Percentiles rank a stretch among this genome's conserved stretches.
Evolutionary conservation across 768 basidiomycete species (phyloP).

Genomic region (Hemileccinum impolitum): DNA sequence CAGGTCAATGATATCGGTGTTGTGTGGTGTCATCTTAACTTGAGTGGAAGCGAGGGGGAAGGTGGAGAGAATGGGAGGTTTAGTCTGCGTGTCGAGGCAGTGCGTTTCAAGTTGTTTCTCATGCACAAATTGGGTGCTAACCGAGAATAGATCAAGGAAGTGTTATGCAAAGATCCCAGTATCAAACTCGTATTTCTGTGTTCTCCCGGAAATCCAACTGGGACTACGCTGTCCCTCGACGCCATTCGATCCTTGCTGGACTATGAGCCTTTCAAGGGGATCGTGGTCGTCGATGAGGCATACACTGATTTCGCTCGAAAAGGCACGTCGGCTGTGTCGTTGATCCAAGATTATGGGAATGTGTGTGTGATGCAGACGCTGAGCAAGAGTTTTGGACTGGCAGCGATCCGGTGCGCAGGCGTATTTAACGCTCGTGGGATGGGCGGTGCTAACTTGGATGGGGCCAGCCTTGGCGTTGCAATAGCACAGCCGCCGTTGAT

Average conservation of each 20-base stretch:
- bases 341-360: slow-evolving; percentile 82
- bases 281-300: slow-evolving; percentile 94
- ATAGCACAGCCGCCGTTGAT: slow-evolving; percentile 88
- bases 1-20: slow-evolving; percentile 91
- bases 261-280: slow-evolving; percentile 80
- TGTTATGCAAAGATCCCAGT: slow-evolving; percentile 61
- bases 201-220: slow-evolving; percentile 96
- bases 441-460: neutral
- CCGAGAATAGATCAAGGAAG: slow-evolving; percentile 62
- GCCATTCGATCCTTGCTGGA: slow-evolving; percentile 70
- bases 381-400: slow-evolving; percentile 94
- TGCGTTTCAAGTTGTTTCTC: slow-evolving; percentile 38
- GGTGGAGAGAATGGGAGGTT: slow-evolving; percentile 73
- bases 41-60: slow-evolving; percentile 59
- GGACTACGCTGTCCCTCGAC: slow-evolving; percentile 74
- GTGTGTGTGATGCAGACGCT: slow-evolving; percentile 94
- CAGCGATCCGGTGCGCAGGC: slow-evolving; percentile 78
- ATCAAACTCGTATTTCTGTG: slow-evolving; percentile 94
- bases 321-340: slow-evolving; percentile 57
- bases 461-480: slow-evolving; percentile 79
- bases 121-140: neutral
- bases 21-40: slow-evolving; percentile 69
- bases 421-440: neutral
- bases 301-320: slow-evolving; percentile 89
- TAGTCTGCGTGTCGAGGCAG: slow-evolving; percentile 70